Evolutionary conservation across 495 filamentous ascomycete genomes (phyloP).

Genomic region (Cryomyces antarcticus): DNA sequence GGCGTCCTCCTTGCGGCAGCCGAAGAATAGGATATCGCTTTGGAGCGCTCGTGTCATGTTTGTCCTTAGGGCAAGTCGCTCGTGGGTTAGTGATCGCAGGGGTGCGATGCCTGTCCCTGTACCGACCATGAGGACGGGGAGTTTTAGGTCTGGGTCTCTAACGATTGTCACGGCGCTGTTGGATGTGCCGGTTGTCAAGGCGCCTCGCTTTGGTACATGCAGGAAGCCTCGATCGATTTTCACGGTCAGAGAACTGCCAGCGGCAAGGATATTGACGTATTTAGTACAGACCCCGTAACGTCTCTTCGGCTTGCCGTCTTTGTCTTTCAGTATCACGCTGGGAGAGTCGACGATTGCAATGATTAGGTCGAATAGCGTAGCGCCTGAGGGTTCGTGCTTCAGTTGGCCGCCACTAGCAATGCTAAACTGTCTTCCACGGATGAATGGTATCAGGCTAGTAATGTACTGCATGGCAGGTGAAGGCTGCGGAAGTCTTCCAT

Average conservation of each 20-base stretch:
- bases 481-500: slow-evolving; percentile 77
- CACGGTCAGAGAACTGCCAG: slow-evolving; percentile 82
- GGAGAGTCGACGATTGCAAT: neutral
- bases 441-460: slow-evolving; percentile 47
- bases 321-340: slow-evolving; percentile 2
- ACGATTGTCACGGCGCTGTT: too few relatives aligned
- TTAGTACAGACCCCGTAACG: slow-evolving; percentile 16
- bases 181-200: slow-evolving; percentile 24
- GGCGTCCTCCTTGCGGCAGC: slow-evolving; percentile 45
- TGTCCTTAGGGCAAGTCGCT: slow-evolving; percentile 21
- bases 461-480: slow-evolving; percentile 56
- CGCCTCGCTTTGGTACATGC: slow-evolving; percentile 48
- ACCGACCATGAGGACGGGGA: slow-evolving; percentile 59
- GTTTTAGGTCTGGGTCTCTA: slow-evolving; percentile 16
- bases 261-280: slow-evolving; percentile 46
- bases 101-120: slow-evolving; percentile 87
- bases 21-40: slow-evolving; percentile 44
- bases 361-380: neutral
- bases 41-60: neutral
- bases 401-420: slow-evolving; percentile 53
- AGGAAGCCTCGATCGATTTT: slow-evolving; percentile 69
- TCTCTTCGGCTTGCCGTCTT: slow-evolving; percentile 17
- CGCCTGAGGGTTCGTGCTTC: slow-evolving; percentile 13
- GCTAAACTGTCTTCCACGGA: slow-evolving; percentile 70
- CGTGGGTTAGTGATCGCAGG: slow-evolving; percentile 58